A percentile compares a stretch with the other conserved stretches of the same genome.
Evolutionary conservation across 139 green algal genomes (phyloP).

Genomic region (Tetradesmus obliquus): DNA sequence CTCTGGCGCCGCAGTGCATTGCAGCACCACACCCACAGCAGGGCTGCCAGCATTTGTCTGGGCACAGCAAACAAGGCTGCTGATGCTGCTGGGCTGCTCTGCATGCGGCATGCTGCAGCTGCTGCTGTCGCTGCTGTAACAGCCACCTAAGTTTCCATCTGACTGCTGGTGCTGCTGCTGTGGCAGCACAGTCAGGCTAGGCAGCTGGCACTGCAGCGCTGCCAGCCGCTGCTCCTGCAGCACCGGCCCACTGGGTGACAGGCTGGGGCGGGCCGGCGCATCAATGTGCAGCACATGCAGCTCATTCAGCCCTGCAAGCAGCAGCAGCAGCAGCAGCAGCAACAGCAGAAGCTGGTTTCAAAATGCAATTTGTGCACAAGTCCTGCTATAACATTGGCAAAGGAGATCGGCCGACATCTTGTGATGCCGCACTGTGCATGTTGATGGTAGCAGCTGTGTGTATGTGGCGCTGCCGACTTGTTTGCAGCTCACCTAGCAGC

Average conservation of each 20-base stretch:
- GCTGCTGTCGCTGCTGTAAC: not conserved
- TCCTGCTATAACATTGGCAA: not conserved
- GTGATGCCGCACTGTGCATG: not conserved
- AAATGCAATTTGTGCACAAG: not conserved
- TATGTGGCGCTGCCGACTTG: not conserved
- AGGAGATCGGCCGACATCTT: too few species aligned
- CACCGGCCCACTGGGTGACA: not conserved
- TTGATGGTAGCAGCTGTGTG: not conserved
- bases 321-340: not conserved
- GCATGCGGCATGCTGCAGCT: not conserved
- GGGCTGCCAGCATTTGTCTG: too few species aligned
- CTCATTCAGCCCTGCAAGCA: slow-evolving; percentile 17
- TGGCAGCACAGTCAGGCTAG: not conserved
- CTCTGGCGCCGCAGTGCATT: not conserved
- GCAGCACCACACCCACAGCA: not conserved
- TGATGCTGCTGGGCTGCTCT: not conserved
- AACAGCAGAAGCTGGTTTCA: not conserved
- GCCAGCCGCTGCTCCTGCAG: slow-evolving; percentile 23
- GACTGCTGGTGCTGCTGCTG: not conserved
- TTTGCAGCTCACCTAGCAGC: not conserved
- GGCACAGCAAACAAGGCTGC: not conserved
- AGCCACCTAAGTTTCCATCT: not conserved
- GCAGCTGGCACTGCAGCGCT: slow-evolving; percentile 23
- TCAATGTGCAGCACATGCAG: not conserved
- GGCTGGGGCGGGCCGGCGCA: not conserved